Percentiles rank a stretch among this genome's conserved stretches.
Conservation (phyloP, 2,329 filamentous ascomycete genomes). For the Cadophora gregata region DNA sequence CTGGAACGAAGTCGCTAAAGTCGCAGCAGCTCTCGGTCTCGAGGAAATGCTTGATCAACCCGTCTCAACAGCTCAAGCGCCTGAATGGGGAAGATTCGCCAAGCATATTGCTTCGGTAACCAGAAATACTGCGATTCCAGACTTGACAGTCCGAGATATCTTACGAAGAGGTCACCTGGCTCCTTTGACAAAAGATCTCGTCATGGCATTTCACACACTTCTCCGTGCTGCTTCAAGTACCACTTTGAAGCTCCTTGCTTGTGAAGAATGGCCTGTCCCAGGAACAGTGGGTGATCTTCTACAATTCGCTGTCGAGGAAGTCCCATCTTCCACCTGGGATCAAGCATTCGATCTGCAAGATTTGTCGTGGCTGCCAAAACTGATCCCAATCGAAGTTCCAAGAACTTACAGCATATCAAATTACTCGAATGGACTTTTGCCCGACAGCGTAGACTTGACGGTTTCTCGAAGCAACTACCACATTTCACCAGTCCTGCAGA, state of each 20-base stretch:
- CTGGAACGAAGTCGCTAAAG: background rate
- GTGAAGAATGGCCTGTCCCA: background rate
- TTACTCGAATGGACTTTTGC: background rate
- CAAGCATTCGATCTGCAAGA: background rate
- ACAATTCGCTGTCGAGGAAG: background rate
- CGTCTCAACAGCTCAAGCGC: background rate
- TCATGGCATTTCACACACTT: background rate
- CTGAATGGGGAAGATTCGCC: background rate
- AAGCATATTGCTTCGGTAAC: background rate
- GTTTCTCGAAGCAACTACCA: conserved; percentile 1
- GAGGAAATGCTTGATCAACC: background rate
- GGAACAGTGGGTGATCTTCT: background rate
- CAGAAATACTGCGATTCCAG: background rate
- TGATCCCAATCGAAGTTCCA: background rate
- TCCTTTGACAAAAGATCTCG: background rate
- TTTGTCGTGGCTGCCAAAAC: background rate
- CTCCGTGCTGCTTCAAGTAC: background rate
- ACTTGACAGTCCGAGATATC: background rate
- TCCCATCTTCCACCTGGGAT: background rate
- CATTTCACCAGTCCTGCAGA: background rate
- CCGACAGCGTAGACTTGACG: background rate
- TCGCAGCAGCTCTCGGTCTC: background rate
- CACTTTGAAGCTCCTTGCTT: background rate
- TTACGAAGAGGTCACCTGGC: background rate
- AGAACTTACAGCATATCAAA: background rate